Conservation (phyloP, 768 basidiomycete species). For the Epithele typhae region DNA sequence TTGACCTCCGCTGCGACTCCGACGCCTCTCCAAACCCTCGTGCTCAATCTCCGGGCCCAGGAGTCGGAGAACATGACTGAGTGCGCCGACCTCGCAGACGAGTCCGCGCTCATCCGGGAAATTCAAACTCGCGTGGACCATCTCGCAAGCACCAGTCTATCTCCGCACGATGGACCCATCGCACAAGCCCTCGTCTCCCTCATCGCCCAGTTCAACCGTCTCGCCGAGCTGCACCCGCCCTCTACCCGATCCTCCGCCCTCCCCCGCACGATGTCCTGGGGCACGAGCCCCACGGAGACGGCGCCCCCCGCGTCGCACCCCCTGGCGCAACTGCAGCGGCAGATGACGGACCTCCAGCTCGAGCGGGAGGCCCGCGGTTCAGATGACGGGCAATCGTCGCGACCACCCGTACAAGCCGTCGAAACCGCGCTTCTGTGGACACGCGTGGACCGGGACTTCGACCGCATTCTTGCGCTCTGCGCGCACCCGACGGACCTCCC, state of each 20-base stretch:
- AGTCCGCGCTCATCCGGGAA: conserved; percentile 55
- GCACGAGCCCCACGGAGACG: conserved; percentile 10
- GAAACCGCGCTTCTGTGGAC: conserved; percentile 71
- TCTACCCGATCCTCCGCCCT: not conserved
- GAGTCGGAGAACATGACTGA: conserved; percentile 46
- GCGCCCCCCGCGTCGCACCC: conserved; percentile 27
- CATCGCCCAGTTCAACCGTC: conserved; percentile 60
- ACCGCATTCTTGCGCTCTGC: conserved; percentile 62
- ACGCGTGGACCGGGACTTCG: conserved; percentile 69
- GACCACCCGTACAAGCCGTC: conserved; percentile 45
- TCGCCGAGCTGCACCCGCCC: conserved; percentile 27
- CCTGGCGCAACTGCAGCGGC: conserved; percentile 60
- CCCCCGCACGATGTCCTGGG: conserved; percentile 26
- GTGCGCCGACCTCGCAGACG: conserved; percentile 31
- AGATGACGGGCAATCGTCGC: conserved; percentile 18
- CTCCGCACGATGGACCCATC: conserved; percentile 51
- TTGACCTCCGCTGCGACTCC: conserved; percentile 25
- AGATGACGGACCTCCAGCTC: conserved; percentile 63
- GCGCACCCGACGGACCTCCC: conserved; percentile 32
- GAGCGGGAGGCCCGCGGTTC: conserved; percentile 45
- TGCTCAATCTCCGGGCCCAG: conserved; percentile 55
- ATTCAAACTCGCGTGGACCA: conserved; percentile 50
- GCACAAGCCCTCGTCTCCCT: conserved; percentile 67
- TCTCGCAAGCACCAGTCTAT: conserved; percentile 37
- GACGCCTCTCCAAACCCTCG: conserved; percentile 56